Percentiles rank a stretch among this genome's conserved stretches.
Evolutionary conservation across 352 stramenopile genomes (phyloP).

Genomic region (Phytophthora megakarya): DNA sequence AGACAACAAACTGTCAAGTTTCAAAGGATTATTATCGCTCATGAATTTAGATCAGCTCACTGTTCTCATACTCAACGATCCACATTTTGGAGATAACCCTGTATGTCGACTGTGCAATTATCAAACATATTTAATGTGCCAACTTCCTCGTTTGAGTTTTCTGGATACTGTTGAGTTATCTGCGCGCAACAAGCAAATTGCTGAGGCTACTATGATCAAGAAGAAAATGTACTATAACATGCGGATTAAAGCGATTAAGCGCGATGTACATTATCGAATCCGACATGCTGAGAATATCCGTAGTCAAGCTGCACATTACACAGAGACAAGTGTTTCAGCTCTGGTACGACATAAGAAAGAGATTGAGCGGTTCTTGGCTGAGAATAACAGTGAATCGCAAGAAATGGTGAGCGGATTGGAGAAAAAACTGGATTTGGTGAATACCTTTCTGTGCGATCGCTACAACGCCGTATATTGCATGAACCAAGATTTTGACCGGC

Average conservation of each 20-base stretch:
- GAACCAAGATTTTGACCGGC: constrained; percentile 63
- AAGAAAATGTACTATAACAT: constrained; percentile 97
- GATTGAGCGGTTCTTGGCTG: constrained; percentile 55
- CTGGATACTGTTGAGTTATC: constrained; percentile 83
- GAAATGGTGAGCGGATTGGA: constrained; percentile 26
- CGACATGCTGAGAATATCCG: constrained; percentile 52
- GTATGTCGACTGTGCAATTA: constrained; percentile 94
- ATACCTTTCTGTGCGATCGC: constrained; percentile 44
- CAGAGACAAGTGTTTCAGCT: constrained; percentile 47
- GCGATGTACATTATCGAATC: constrained; percentile 69
- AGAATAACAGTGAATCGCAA: constrained; percentile 20
- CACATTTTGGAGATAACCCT: constrained; percentile 91
- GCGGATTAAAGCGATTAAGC: constrained; percentile 90
- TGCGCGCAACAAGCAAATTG: constrained; percentile 84
- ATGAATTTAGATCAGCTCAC: constrained; percentile 66
- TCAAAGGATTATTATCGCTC: constrained; percentile 86
- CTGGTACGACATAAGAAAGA: constrained; percentile 69
- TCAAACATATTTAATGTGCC: constrained; percentile 91
- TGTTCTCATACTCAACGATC: constrained; percentile 79
- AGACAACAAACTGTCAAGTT: constrained; percentile 82
- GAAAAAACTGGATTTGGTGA: constrained; percentile 53
- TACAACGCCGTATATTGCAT: constrained; percentile 52
- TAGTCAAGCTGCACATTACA: constrained; percentile 51
- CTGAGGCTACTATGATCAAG: constrained; percentile 92
- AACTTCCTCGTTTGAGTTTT: constrained; percentile 67